phyloP scores from a whole-genome alignment of 1,139 yeast species.

The Lodderomyces jiufengensis region DNA sequence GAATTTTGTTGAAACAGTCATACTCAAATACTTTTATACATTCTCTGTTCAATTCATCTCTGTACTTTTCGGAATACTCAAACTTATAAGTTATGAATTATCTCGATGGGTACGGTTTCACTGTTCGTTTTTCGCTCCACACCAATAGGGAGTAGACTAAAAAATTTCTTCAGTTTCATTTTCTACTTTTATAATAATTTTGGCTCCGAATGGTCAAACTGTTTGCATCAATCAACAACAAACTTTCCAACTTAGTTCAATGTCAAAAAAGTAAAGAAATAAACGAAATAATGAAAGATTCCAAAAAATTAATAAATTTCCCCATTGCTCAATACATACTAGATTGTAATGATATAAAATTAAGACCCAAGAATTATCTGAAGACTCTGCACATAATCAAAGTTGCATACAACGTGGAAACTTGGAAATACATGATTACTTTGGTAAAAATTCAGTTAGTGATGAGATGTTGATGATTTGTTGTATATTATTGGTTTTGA shows the following conservation, averaged over 20 bases:
- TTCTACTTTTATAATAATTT: no score
- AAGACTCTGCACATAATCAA: neutral
- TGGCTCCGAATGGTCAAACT: no score
- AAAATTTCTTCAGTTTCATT: no score
- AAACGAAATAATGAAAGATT: constrained; percentile 10
- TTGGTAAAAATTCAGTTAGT: constrained; percentile 13
- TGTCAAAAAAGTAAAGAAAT: constrained; percentile 11
- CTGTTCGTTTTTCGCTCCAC: no score
- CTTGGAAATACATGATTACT: constrained; percentile 27
- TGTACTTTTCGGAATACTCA: no score
- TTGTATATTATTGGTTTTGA: constrained; percentile 30
- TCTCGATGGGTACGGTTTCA: no score
- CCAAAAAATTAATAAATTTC: constrained; percentile 19
- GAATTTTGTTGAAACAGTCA: no score
- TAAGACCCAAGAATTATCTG: neutral
- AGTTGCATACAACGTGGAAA: constrained; percentile 27
- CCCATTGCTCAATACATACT: constrained; percentile 34
- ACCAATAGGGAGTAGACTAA: no score
- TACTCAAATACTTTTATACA: no score
- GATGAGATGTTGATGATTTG: constrained; percentile 25
- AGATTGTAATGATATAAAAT: constrained; percentile 26
- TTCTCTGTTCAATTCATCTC: no score
- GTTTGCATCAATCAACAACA: constrained; percentile 11
- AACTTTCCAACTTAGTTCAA: constrained; percentile 10
- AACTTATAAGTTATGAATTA: no score